phyloP scores from a whole-genome alignment of 257 asterid genomes.

The Nicotiana attenuata region DNA sequence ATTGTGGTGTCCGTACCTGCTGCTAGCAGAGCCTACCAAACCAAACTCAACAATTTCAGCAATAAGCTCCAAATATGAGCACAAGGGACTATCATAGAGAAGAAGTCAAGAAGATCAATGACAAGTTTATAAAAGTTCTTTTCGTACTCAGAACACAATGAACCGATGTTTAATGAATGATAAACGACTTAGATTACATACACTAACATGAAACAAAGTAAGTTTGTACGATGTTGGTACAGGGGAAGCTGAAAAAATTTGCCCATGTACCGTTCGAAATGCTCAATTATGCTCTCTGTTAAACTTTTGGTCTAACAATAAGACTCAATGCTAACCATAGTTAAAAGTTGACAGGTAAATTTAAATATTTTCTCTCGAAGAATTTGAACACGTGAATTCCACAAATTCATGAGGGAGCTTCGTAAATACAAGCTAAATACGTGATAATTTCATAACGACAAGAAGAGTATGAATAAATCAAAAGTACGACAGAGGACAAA shows the following conservation, averaged over 20 bases:
- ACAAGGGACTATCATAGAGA: background rate
- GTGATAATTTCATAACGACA: too few relatives aligned
- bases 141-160: background rate
- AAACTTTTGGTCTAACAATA: too few relatives aligned
- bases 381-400: background rate
- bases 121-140: too few relatives aligned
- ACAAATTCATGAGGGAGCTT: background rate
- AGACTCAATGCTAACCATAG: too few relatives aligned
- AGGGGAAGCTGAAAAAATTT: background rate
- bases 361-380: background rate
- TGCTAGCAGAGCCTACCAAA: background rate
- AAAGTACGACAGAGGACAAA: too few relatives aligned
- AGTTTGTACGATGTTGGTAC: background rate
- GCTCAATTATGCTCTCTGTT: too few relatives aligned
- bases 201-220: background rate
- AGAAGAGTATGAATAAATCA: too few relatives aligned
- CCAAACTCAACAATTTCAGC: background rate
- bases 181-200: background rate
- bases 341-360: background rate
- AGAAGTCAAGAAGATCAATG: too few relatives aligned
- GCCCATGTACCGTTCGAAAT: background rate
- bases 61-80: background rate
- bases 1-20: constrained; percentile 35
- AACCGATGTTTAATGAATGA: background rate
- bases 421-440: too few relatives aligned